These are phyloP conservation scores for Loxodes magnus DNA, from an alignment of 73 alveolate species.

Conservation along the genomic window DNA sequence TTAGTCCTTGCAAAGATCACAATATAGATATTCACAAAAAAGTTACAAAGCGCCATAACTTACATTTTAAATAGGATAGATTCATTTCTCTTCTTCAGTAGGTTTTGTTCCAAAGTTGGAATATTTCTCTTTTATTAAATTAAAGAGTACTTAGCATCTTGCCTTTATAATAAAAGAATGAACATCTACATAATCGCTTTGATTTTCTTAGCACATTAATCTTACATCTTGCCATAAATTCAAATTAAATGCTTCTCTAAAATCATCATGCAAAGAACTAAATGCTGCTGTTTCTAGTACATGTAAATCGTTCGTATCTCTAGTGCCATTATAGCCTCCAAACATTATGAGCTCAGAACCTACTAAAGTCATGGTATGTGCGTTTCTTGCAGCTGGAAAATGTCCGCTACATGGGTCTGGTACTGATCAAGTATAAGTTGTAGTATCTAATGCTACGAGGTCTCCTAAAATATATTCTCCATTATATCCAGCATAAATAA, in stretches of 20 bases:
- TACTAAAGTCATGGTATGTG: slow-evolving; percentile 4
- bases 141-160: background rate
- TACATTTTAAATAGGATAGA: no score
- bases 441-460: slow-evolving; percentile 13
- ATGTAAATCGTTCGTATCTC: slow-evolving; percentile 11
- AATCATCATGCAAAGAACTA: slow-evolving; percentile 13
- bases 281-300: slow-evolving; percentile 17
- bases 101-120: background rate
- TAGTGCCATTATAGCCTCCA: slow-evolving; percentile 14
- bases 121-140: background rate
- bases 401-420: slow-evolving; percentile 14
- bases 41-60: background rate
- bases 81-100: no score
- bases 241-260: background rate
- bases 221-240: background rate
- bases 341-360: slow-evolving; percentile 10
- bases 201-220: background rate
- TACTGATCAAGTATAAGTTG: background rate
- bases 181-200: background rate
- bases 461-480: slow-evolving; percentile 8
- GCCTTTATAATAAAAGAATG: slow-evolving; percentile 7
- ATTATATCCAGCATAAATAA: slow-evolving; percentile 10
- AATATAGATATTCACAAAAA: slow-evolving; percentile 9
- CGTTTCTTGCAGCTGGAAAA: slow-evolving; percentile 14
- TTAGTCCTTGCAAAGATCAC: slow-evolving; percentile 4